Base-by-base conservation (phyloP, 116 monocot genomes). In the Phalaenopsis hybrid region DNA sequence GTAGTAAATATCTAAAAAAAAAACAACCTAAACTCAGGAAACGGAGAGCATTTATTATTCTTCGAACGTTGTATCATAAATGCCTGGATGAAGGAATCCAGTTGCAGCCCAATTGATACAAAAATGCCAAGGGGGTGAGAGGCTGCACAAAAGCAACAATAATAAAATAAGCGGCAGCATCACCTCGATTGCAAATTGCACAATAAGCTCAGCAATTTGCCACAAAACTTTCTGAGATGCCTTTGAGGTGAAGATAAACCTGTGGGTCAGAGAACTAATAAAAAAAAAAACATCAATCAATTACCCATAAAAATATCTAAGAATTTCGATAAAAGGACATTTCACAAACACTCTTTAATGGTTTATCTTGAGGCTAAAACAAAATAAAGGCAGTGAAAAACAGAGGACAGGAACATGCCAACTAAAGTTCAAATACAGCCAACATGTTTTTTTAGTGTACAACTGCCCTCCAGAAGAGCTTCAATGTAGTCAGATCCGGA, bases 201-300 rank as follows among this genome's bases (percentile, higher is more conserved):
- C 59, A 34, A 76, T 11, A 58, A 75, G 16, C 49, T 48, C 43
- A 77, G 46, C 23, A 78, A 72, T 85, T 52, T 85, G 77, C 48
- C 10, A 81, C 83, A 78, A 78, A 83, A 83, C 81, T 83, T 73
- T 50, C 7, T 21, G 46, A 78, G 48, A 78, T 50, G 49, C 81
- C 49, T 78, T 61, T 23, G 34, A 68, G 68, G 68, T 33, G 81
- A 81, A 81, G 83, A 23, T 78, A 81, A 81, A 79, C 78, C 81
- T 75, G 84, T 80, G 49, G 61, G 59, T 18, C 74, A 87, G 51
- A 55, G 78, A 84, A 50, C 61, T 78, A 28, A 79, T 83, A 34
- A 83, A 49, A 81, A 81, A 76, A 80, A 75, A 51, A 23, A 21
- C 25, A 48, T 48, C 6, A 17, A 76, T 61, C 17, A 41, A 75